These are phyloP conservation scores for Pneumocystis canis DNA, from an alignment of 1,139 yeast species.

Conservation along the genomic window DNA sequence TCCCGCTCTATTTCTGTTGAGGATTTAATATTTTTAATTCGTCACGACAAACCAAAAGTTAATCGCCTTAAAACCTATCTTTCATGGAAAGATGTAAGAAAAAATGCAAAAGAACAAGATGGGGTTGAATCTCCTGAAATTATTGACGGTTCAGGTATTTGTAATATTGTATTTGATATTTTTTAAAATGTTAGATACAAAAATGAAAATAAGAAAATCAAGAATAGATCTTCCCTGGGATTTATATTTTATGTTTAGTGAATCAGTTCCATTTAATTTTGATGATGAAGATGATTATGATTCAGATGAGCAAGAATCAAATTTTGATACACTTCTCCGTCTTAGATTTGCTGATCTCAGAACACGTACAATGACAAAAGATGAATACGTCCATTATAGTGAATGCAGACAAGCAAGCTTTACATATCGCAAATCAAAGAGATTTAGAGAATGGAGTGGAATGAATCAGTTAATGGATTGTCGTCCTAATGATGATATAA, in stretches of 20 bases:
- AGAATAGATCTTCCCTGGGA: slow-evolving; percentile 92
- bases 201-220: slow-evolving; percentile 58
- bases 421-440: slow-evolving; percentile 79
- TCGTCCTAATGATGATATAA: slow-evolving; percentile 88
- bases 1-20: slow-evolving; percentile 80
- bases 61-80: slow-evolving; percentile 76
- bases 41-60: slow-evolving; percentile 91
- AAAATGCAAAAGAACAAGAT: slow-evolving; percentile 92
- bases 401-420: slow-evolving; percentile 97
- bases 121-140: slow-evolving; percentile 47
- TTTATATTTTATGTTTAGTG: slow-evolving; percentile 78
- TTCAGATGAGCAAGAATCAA: slow-evolving; percentile 81
- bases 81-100: slow-evolving; percentile 95
- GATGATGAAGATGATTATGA: slow-evolving; percentile 58
- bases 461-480: slow-evolving; percentile 71
- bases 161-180: slow-evolving; percentile 27
- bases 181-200: slow-evolving; percentile 34
- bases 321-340: slow-evolving; percentile 70
- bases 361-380: slow-evolving; percentile 84
- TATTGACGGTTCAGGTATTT: slow-evolving; percentile 33
- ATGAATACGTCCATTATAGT: slow-evolving; percentile 96
- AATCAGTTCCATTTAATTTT: slow-evolving; percentile 74
- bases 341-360: slow-evolving; percentile 88
- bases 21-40: slow-evolving; percentile 77
- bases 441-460: slow-evolving; percentile 95